Percentiles rank a stretch among this genome's conserved stretches.
Evolutionary conservation across 2,329 filamentous ascomycete species (phyloP).

Genomic region (Stromatinia cepivora): DNA sequence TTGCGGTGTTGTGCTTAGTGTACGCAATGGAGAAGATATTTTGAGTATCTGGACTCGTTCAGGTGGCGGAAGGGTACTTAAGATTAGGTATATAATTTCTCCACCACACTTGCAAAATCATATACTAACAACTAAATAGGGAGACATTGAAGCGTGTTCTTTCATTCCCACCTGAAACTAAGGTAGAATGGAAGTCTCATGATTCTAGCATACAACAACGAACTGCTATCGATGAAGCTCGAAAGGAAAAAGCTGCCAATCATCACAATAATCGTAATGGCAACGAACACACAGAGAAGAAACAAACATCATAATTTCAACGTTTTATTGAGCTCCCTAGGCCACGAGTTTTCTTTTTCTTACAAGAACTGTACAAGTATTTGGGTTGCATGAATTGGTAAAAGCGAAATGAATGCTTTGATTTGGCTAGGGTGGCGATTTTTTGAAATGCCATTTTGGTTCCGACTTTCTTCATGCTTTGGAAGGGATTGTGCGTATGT

Average conservation of each 20-base stretch:
- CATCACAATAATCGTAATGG: constrained; percentile 26
- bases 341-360: constrained; percentile 29
- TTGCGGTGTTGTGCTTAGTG: constrained; percentile 90
- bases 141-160: constrained; percentile 93
- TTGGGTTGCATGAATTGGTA: constrained; percentile 39
- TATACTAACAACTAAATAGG: constrained; percentile 48
- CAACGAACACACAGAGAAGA: constrained; percentile 31
- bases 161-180: constrained; percentile 81
- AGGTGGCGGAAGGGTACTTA: constrained; percentile 89
- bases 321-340: constrained; percentile 24
- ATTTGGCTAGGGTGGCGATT: constrained; percentile 32
- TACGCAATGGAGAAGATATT: constrained; percentile 94
- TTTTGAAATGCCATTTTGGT: constrained; percentile 14
- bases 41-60: constrained; percentile 97
- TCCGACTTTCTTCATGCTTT: constrained; percentile 5
- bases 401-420: constrained; percentile 33
- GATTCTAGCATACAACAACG: constrained; percentile 94
- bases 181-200: constrained; percentile 93
- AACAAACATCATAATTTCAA: constrained; percentile 31
- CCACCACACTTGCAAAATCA: constrained; percentile 21
- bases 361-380: constrained; percentile 37
- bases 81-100: constrained; percentile 72
- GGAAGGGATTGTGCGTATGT: constrained; percentile 2
- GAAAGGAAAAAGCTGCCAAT: constrained; percentile 74
- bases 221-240: constrained; percentile 84